Evolutionary conservation across 2,329 filamentous ascomycete genomes (phyloP), one percentile per base, ranked within the genome.

Genomic region (Alternaria infectoria): DNA sequence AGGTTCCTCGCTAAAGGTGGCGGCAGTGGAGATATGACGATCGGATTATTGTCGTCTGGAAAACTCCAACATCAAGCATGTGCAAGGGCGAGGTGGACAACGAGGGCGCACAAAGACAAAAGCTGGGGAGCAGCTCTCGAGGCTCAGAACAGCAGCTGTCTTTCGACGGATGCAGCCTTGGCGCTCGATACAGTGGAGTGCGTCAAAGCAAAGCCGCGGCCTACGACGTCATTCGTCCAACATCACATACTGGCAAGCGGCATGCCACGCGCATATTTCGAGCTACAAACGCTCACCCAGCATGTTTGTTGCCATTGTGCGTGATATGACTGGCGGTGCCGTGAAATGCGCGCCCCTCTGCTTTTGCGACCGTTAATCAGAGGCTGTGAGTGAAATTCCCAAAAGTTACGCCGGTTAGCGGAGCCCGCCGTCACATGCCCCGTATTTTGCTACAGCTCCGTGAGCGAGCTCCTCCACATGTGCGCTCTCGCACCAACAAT

Each of bases 1-100:
- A 67, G 49, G 57, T 64, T 62, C 51, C 72, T 79, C 76, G 77
- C 76, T 79, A 77, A 75, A 70, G 74, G 74, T 76, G 75, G 74
- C 74, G 70, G 74, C 74, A 67, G 71, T 61, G 66, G 62, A 66
- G 67, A 54, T 21, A 70, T 69, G 72, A 71, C 67, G 69, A 62
- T 57, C 54, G 60, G 57, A 64, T 65, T 57, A 59, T 52, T 30
- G 47, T 49, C 52, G 55, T 44, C 60, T 23, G 40, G 36, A 40
- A 58, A 23, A 44, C 61, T 61, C 46, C 26, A 51, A 54, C 61
- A 25, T 32, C 54, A 25, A 30, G 17, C 23, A 49, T 32, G 49
- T 28, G 23, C 44, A 62, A 19, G 46, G 28, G 52, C 26, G 56
- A 54, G 56, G 45, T 21, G 17, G 54, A 19, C 13, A 26, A 23